phyloP scores from a whole-genome alignment of 495 filamentous ascomycete genomes.

The Penicillium atrosanguineum region DNA sequence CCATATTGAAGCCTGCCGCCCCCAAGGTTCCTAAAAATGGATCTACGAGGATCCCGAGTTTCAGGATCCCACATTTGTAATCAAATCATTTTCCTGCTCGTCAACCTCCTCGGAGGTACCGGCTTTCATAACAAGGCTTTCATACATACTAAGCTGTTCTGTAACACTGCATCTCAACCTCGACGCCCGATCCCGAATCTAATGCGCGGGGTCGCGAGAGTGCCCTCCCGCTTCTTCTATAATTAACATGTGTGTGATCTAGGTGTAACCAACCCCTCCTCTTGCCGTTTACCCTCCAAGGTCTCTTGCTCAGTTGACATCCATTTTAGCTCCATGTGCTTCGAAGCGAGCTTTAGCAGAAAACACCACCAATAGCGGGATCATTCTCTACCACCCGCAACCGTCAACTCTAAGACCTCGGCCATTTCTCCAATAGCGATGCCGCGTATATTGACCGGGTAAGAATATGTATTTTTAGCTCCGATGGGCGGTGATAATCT shows the following conservation, averaged over 20 bases:
- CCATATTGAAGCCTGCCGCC: too few relatives aligned
- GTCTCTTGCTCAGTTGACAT: not conserved
- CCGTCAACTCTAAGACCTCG: not conserved
- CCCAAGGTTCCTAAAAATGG: not conserved
- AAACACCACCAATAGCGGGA: not conserved
- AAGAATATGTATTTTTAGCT: not conserved
- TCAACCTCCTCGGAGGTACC: not conserved
- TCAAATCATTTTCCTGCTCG: not conserved
- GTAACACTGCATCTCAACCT: not conserved
- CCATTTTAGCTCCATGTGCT: not conserved
- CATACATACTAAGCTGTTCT: not conserved
- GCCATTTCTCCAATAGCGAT: not conserved
- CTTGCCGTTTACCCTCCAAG: not conserved
- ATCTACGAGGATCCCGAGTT: not conserved
- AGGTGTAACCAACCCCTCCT: not conserved
- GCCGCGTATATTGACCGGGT: not conserved
- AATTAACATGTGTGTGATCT: slow-evolving; percentile 4
- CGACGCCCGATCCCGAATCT: not conserved
- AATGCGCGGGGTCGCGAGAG: slow-evolving; percentile 7
- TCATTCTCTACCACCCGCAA: not conserved
- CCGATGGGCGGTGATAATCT: not conserved
- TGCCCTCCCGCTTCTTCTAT: slow-evolving; percentile 7
- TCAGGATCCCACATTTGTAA: not conserved
- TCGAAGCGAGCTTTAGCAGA: not conserved
- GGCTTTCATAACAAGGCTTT: not conserved